Base-by-base conservation (phyloP, 768 basidiomycete genomes). In the Naganishia vishniacii region DNA sequence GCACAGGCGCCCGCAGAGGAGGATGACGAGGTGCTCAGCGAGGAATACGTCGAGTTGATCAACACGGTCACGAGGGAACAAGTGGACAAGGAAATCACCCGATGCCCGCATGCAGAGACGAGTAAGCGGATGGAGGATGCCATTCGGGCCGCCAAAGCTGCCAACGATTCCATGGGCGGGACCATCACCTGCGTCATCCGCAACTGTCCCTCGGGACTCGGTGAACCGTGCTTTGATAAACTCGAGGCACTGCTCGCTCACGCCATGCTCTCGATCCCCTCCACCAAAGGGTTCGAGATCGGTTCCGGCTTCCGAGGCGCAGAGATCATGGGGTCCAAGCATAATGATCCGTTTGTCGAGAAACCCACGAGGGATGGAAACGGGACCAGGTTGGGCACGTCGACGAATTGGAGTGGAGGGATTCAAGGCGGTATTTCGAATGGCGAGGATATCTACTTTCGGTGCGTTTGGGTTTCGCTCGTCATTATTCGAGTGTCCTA, bases 141-240 rank as follows among this genome's bases (percentile, higher is more conserved):
- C 68, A 97, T 99, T 76, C 81, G 95, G 69, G 87, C 88, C 59
- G 91, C 95, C 37, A 97, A 97, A 78, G 86, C 90, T 20, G 82
- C 84, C 1, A 80, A 84, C 61, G 95, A 99, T 80, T 98, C 94
- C 3, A 93, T 99, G 67, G 95, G 95, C 56, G 95, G 95, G n/a
- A 94, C 90, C 2, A 85, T 98, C 60, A 98, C 91, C 62, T 98
- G 95, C 75, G 89, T 98, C 41, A 88, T 99, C 70, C 88, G 94
- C 46, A 85, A 86, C 62, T 85, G 87, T 1, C 95, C 95, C 48
- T 80, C 86, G 20, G 95, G 95, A 8, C 84, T 98, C 29, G 95
- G 95, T 53, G 95, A 98, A 78, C 95, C 95, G 59, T 88, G 90
- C 56, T 98, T 99, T 78, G 93, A 99, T 83, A 98, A 98, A 79